Evolutionary conservation across 495 filamentous ascomycete species (phyloP).

Genomic region (Daldinia caldariorum): DNA sequence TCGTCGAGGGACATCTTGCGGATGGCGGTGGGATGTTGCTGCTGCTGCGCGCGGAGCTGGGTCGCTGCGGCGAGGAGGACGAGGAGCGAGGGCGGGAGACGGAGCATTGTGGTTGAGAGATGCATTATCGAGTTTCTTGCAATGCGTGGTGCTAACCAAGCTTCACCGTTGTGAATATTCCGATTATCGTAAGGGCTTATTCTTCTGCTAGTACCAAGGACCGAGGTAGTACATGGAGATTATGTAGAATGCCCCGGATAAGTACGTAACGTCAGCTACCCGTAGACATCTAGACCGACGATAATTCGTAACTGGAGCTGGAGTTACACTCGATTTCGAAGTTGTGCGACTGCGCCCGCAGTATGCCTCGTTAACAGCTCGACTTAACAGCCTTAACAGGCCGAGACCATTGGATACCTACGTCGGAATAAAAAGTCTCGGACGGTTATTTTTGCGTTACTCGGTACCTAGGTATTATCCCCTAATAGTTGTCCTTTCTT

Average conservation of each 20-base stretch:
- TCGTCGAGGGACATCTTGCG: conserved; percentile 84
- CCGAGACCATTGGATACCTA: neutral
- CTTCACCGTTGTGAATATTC: neutral
- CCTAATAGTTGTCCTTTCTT: neutral
- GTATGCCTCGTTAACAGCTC: too few species aligned
- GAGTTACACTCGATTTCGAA: neutral
- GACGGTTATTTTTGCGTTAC: neutral
- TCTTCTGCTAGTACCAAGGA: neutral
- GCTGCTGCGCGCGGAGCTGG: conserved; percentile 45
- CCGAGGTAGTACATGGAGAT: neutral
- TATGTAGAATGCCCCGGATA: neutral
- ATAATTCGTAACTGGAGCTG: neutral
- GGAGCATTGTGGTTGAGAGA: conserved; percentile 48
- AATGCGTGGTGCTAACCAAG: neutral
- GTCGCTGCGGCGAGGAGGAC: conserved; percentile 56
- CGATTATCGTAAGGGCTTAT: neutral
- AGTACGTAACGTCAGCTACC: neutral
- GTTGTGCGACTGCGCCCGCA: neutral
- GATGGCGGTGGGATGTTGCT: conserved; percentile 57
- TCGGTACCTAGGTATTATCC: neutral
- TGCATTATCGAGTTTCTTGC: conserved; percentile 49
- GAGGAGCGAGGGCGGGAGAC: conserved; percentile 61
- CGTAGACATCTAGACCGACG: neutral
- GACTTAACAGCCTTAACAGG: too few species aligned
- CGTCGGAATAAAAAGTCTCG: neutral